A percentile compares a stretch with the other conserved stretches of the same genome.
phyloP scores from a whole-genome alignment of 495 filamentous ascomycete species.

The Cudoniella acicularis region DNA sequence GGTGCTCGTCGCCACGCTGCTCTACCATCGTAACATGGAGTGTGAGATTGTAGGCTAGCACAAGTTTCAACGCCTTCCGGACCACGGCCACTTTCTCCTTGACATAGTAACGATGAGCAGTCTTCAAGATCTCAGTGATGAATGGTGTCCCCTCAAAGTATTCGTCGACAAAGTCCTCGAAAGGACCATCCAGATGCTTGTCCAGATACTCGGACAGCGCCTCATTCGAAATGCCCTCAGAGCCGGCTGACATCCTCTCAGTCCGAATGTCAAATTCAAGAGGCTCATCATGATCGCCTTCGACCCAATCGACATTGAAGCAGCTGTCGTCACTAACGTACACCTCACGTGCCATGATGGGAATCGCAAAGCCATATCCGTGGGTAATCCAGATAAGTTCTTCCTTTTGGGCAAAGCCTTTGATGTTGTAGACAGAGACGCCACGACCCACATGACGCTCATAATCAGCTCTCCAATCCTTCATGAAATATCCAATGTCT shows the following conservation, averaged over 20 bases:
- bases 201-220: slow-evolving; percentile 85
- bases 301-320: slow-evolving; percentile 88
- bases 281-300: slow-evolving; percentile 63
- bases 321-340: slow-evolving; percentile 87
- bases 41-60: slow-evolving; percentile 90
- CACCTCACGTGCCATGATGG: slow-evolving; percentile 85
- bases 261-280: slow-evolving; percentile 80
- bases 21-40: slow-evolving; percentile 89
- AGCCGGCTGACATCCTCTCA: slow-evolving; percentile 77
- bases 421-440: slow-evolving; percentile 89
- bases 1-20: slow-evolving; percentile 75
- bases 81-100: slow-evolving; percentile 80
- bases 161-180: slow-evolving; percentile 87
- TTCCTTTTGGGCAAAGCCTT: slow-evolving; percentile 81
- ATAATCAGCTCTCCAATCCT: slow-evolving; percentile 94
- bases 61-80: slow-evolving; percentile 85
- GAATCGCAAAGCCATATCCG: slow-evolving; percentile 83
- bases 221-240: slow-evolving; percentile 73
- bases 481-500: slow-evolving; percentile 96
- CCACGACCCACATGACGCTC: slow-evolving; percentile 82
- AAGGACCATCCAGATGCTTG: slow-evolving; percentile 82
- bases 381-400: slow-evolving; percentile 78
- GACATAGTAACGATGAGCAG: slow-evolving; percentile 81
- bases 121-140: slow-evolving; percentile 90
- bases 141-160: slow-evolving; percentile 93